phyloP scores from a whole-genome alignment of 345 rosid genomes.

The Aquilaria sinensis region DNA sequence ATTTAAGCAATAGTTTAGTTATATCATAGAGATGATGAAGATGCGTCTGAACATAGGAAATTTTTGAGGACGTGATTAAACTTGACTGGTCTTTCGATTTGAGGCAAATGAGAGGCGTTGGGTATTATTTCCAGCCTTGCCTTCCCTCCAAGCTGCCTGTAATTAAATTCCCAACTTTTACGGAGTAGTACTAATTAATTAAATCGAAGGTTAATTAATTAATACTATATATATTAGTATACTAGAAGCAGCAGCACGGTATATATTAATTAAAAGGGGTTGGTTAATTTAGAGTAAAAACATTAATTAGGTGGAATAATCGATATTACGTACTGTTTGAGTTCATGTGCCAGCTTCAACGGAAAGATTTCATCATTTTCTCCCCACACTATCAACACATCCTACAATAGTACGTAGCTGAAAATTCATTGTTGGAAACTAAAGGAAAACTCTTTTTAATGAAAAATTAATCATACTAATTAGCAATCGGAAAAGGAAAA shows the following conservation, averaged over 20 bases:
- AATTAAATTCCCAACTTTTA: background rate
- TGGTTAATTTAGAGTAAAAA: too few relatives aligned
- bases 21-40: slow-evolving; percentile 13
- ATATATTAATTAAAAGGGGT: too few relatives aligned
- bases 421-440: too few relatives aligned
- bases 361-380: slow-evolving; percentile 77
- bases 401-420: slow-evolving; percentile 24
- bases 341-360: slow-evolving; percentile 64
- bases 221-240: too few relatives aligned
- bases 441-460: too few relatives aligned
- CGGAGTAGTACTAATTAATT: too few relatives aligned
- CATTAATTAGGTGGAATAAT: background rate
- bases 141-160: slow-evolving; percentile 65
- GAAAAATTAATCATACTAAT: too few relatives aligned
- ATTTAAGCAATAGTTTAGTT: slow-evolving; percentile 2
- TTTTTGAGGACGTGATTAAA: slow-evolving; percentile 41
- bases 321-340: slow-evolving; percentile 41
- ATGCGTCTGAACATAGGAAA: slow-evolving; percentile 35
- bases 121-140: slow-evolving; percentile 47
- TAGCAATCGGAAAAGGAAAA: too few relatives aligned
- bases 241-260: too few relatives aligned
- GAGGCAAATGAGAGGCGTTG: slow-evolving; percentile 68
- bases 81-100: slow-evolving; percentile 39
- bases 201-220: background rate
- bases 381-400: slow-evolving; percentile 80